Evolutionary conservation across 176 grass and related monocot genomes (phyloP).

Genomic region (Oryza rufipogon): DNA sequence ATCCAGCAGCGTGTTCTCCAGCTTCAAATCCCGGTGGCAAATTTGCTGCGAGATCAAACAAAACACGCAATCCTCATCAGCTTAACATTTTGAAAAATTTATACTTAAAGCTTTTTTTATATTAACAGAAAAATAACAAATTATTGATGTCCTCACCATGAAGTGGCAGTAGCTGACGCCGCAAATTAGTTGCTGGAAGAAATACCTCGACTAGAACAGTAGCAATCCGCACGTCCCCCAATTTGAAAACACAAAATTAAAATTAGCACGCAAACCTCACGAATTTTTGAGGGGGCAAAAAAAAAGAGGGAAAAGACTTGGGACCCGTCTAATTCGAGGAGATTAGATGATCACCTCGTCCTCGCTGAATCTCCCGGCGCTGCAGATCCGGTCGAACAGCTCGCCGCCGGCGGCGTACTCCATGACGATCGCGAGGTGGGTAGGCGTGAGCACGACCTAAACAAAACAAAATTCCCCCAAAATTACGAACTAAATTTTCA

Average conservation of each 20-base stretch:
- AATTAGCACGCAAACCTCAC: neutral
- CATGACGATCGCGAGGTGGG: constrained; percentile 90
- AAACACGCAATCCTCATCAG: constrained; percentile 26
- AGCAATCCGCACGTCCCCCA: neutral
- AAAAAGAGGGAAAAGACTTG: neutral
- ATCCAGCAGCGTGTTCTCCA: constrained; percentile 92
- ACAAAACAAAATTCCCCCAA: neutral
- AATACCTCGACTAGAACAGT: constrained; percentile 73
- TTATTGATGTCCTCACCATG: constrained; percentile 64
- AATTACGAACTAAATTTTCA: neutral
- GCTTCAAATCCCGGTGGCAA: constrained; percentile 97
- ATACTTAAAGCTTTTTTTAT: neutral
- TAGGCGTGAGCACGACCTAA: constrained; percentile 83
- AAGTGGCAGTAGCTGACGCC: constrained; percentile 98
- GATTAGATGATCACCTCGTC: constrained; percentile 60
- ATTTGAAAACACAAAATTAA: neutral
- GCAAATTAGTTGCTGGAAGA: constrained; percentile 97
- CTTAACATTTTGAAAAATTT: neutral
- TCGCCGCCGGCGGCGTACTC: constrained; percentile 92
- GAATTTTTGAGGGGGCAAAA: neutral
- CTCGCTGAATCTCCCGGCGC: constrained; percentile 87
- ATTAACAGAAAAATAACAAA: neutral
- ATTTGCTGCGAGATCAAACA: constrained; percentile 70
- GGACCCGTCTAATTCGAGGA: neutral
- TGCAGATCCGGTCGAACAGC: constrained; percentile 92